These are phyloP conservation scores for Gnomoniopsis sp. DNA, from an alignment of 2,329 filamentous ascomycete species.

Conservation along the genomic window DNA sequence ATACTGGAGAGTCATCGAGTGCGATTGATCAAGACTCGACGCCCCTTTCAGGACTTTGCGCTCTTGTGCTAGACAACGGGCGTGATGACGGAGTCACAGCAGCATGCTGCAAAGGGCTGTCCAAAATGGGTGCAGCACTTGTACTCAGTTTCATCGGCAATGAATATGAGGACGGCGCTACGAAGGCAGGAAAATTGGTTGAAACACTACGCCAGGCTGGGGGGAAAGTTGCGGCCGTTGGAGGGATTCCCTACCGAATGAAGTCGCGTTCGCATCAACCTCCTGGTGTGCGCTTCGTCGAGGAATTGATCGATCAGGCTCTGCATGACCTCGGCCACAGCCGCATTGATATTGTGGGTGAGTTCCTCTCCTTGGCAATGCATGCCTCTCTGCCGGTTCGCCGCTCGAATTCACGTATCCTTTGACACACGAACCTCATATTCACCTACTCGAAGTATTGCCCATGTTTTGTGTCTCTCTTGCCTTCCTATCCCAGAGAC, in stretches of 20 bases:
- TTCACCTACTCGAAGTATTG: too few relatives aligned
- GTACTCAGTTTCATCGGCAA: not conserved
- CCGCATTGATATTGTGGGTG: not conserved
- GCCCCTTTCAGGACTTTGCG: not conserved
- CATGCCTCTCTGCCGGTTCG: too few relatives aligned
- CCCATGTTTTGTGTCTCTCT: too few relatives aligned
- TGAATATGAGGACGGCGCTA: not conserved
- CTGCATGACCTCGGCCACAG: not conserved
- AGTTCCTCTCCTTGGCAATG: not conserved
- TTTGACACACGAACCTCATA: not conserved
- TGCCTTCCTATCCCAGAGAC: too few relatives aligned
- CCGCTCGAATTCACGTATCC: not conserved
- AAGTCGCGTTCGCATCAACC: not conserved
- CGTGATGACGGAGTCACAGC: not conserved
- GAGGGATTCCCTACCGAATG: not conserved
- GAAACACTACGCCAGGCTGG: not conserved
- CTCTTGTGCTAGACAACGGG: not conserved
- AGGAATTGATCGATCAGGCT: not conserved
- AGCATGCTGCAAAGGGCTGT: not conserved
- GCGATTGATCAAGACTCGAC: not conserved
- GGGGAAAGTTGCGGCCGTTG: not conserved
- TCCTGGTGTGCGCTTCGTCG: not conserved
- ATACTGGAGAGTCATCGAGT: not conserved
- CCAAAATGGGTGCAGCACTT: not conserved
- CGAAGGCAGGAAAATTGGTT: not conserved